A percentile compares a stretch with the other conserved stretches of the same genome.
Conservation (phyloP, 2,329 filamentous ascomycete species). For the Hymenoscyphus infarciens region DNA sequence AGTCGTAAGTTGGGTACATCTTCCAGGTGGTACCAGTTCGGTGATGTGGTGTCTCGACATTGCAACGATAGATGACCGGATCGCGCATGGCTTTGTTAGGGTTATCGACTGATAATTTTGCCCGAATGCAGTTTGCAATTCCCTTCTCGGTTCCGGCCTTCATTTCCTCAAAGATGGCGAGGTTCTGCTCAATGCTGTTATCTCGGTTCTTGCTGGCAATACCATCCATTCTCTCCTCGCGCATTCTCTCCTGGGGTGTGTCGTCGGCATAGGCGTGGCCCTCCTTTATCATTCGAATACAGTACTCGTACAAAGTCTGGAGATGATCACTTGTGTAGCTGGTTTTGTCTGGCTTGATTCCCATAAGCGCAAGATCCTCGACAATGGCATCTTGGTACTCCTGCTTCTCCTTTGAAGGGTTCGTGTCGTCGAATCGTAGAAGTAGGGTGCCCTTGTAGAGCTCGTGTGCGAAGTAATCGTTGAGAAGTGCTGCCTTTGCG, state of each 20-base stretch:
- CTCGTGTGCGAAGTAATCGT: conserved; percentile 95
- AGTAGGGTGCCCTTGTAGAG: conserved; percentile 89
- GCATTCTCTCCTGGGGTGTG: conserved; percentile 85
- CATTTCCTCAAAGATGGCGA: conserved; percentile 90
- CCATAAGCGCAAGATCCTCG: conserved; percentile 86
- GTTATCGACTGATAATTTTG: conserved; percentile 87
- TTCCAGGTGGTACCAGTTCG: conserved; percentile 78
- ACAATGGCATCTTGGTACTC: conserved; percentile 94
- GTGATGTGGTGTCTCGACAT: conserved; percentile 75
- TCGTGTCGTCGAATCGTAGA: conserved; percentile 94
- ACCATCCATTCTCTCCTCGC: conserved; percentile 77
- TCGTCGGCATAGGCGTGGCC: conserved; percentile 94
- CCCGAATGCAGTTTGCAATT: conserved; percentile 83
- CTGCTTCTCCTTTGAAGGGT: conserved; percentile 94
- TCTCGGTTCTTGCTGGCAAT: conserved; percentile 80
- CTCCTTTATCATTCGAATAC: conserved; percentile 77
- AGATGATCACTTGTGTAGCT: conserved; percentile 97
- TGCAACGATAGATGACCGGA: conserved; percentile 96
- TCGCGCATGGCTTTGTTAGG: conserved; percentile 95
- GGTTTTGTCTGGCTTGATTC: conserved; percentile 80
- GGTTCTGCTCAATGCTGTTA: conserved; percentile 73
- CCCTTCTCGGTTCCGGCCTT: conserved; percentile 79
- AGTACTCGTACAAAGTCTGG: conserved; percentile 82
- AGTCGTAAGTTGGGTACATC: conserved; percentile 84
- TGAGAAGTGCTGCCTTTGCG: conserved; percentile 87